phyloP scores from a whole-genome alignment of 2,329 filamentous ascomycete genomes.

The Pestalotiopsis sp. region DNA sequence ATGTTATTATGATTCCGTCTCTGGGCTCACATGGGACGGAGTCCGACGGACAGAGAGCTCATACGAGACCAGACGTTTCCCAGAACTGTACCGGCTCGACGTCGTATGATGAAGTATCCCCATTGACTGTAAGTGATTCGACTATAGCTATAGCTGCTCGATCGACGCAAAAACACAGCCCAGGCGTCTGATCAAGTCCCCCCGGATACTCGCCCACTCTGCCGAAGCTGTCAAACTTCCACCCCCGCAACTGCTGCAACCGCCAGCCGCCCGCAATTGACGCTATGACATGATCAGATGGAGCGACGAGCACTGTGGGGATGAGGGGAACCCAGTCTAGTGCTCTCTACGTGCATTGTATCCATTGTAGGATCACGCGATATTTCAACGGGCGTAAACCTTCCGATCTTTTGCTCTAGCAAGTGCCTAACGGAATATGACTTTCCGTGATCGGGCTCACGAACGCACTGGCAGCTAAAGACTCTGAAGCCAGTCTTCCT shows the following conservation, averaged over 20 bases:
- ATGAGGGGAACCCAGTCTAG: conserved; percentile 5
- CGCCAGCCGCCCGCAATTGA: neutral
- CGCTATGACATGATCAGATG: neutral
- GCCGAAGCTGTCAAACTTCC: neutral
- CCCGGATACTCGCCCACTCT: neutral
- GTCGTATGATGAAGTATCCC: too few species aligned
- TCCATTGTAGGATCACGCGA: neutral
- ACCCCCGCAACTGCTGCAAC: neutral
- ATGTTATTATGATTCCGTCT: neutral
- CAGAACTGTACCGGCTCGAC: neutral
- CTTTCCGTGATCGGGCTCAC: neutral
- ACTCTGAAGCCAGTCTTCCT: neutral
- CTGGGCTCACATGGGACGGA: neutral
- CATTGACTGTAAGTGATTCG: neutral
- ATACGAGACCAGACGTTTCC: neutral
- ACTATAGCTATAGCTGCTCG: neutral
- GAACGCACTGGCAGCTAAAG: neutral
- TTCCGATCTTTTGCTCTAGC: neutral
- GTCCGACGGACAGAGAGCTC: neutral
- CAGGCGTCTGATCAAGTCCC: neutral
- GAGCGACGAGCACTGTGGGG: neutral
- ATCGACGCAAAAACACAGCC: neutral
- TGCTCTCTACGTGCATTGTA: neutral
- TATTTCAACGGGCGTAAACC: neutral
- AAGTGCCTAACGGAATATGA: neutral